Evolutionary conservation across 2,329 filamentous ascomycete species (phyloP).

Genomic region (Furcasterigmium furcatum): DNA sequence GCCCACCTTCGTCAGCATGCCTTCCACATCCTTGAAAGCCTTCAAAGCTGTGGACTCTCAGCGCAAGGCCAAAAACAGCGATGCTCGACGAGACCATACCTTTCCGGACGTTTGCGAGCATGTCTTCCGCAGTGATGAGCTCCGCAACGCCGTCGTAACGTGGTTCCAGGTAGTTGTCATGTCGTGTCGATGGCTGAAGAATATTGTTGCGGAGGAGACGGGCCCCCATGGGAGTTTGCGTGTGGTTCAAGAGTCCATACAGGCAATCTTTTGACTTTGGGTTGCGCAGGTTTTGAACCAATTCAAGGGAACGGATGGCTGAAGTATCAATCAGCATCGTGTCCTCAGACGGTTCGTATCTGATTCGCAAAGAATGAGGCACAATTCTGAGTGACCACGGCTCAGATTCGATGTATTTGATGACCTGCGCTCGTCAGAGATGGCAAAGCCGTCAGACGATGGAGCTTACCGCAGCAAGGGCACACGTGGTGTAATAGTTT

Average conservation of each 20-base stretch:
- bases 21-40: conserved; percentile 75
- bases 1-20: conserved; percentile 67
- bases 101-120: conserved; percentile 75
- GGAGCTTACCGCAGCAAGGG: conserved; percentile 81
- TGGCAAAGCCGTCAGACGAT: conserved; percentile 2
- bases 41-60: conserved; percentile 58
- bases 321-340: conserved; percentile 95
- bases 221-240: conserved; percentile 82
- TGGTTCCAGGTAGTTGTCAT: conserved; percentile 60
- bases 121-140: conserved; percentile 75
- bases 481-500: conserved; percentile 84
- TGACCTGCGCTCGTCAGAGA: conserved; percentile 47
- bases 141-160: conserved; percentile 85
- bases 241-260: conserved; percentile 82
- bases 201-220: conserved; percentile 82
- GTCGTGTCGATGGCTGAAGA: conserved; percentile 77
- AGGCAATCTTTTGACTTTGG: conserved; percentile 77
- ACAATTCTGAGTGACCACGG: conserved; percentile 63
- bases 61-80: no score
- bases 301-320: conserved; percentile 81
- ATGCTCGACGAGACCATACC: conserved; percentile 39
- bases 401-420: conserved; percentile 76
- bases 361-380: conserved; percentile 78
- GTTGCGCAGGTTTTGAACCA: conserved; percentile 83
- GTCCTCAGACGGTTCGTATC: conserved; percentile 83